Base-by-base conservation (phyloP, 192 early-diverging fungal genomes). In the Podila clonocystis region DNA sequence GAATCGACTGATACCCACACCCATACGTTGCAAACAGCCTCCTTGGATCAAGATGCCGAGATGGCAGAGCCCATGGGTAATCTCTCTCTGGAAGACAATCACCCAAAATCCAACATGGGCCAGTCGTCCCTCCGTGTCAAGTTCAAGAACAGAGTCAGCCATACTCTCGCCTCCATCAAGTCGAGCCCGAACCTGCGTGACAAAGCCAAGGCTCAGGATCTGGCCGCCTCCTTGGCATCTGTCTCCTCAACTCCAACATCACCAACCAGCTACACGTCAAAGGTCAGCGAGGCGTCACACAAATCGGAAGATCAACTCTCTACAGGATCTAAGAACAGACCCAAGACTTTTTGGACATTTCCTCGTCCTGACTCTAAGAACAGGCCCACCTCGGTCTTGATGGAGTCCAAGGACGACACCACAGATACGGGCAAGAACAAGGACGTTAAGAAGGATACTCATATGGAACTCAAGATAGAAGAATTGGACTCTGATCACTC, bases 341-440 rank as follows among this genome's bases (percentile, higher is more conserved):
- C 74, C 20, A 76, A 70, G 48, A 63, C 75, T 5, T 78, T 78
- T 36, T 78, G 75, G 75, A 62, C 75, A 9, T 67, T 65, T 55
- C 71, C 71, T 58, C 75, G 75, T 26, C 68, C 59, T 11, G 75
- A 78, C 15, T 41, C 19, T 61, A 76, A 60, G n/a, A 38, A 26
- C 60, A 45, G 50, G 1, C 49, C 49, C 45, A 67, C 28, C 67
- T 72, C 62, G 50, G 22, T 12, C 9, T 24, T 55, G 2, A n/a
- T 55, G n/a, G 52, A 24, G 22, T n/a, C 52, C 3, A 55, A 24
- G 52, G 52, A 55, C n/a, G 24, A 55, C n/a, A 26, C 52, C 20
- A 55, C 26, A 22, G 52, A 55, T 11, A 22, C 5, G 24, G 52
- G 1, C 41, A 55, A 26, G 52, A 24, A 2, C 20, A 55, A 24